These are phyloP conservation scores for Raffaelea deltoideospora DNA, from an alignment of 2,329 filamentous ascomycete species.

Conservation along the genomic window DNA sequence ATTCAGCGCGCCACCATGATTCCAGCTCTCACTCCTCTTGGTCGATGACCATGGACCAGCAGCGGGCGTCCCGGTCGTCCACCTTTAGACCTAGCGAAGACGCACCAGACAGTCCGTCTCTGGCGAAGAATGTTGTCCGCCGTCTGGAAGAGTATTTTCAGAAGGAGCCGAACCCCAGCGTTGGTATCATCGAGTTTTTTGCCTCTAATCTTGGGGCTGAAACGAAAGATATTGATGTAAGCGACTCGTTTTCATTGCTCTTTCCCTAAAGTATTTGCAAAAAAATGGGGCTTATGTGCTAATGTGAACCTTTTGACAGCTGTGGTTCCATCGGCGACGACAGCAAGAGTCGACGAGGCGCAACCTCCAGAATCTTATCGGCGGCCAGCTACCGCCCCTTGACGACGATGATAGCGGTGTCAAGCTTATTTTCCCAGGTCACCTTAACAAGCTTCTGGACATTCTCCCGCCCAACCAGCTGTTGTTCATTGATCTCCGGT, in stretches of 20 bases:
- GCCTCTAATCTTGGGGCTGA: constrained; percentile 39
- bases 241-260: constrained; percentile 15
- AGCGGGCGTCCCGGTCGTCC: constrained; percentile 24
- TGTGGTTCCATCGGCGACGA: constrained; percentile 39
- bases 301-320: not conserved
- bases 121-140: constrained; percentile 32
- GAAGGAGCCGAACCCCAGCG: constrained; percentile 28
- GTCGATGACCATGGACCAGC: constrained; percentile 29
- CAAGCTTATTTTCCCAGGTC: constrained; percentile 34
- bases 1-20: not conserved
- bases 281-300: not conserved
- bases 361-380: constrained; percentile 27
- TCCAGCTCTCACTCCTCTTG: constrained; percentile 9
- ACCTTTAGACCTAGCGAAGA: constrained; percentile 19
- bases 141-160: constrained; percentile 39
- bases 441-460: constrained; percentile 34
- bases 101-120: constrained; percentile 25
- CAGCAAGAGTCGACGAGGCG: constrained; percentile 30
- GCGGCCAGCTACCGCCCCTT: constrained; percentile 18
- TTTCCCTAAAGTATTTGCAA: not conserved
- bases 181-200: constrained; percentile 34
- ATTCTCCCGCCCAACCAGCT: constrained; percentile 30
- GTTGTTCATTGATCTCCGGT: constrained; percentile 34
- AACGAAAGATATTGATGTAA: constrained; percentile 27
- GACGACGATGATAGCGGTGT: constrained; percentile 11